phyloP scores from a whole-genome alignment of 129 eudicot genomes.

The Erigeron canadensis region DNA sequence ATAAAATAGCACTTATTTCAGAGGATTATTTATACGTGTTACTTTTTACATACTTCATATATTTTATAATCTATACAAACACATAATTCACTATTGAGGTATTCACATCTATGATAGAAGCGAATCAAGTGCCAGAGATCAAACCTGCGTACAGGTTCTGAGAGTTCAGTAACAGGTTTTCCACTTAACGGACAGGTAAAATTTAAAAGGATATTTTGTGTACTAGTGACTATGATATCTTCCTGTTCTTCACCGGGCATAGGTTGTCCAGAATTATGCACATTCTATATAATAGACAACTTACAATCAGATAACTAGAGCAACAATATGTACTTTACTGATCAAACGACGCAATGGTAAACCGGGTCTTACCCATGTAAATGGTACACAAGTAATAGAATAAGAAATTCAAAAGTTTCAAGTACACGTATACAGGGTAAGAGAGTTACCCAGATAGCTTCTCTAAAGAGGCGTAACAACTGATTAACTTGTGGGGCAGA shows the following conservation, averaged over 20 bases:
- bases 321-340: conserved; percentile 5
- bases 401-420: neutral
- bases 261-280: conserved; percentile 85
- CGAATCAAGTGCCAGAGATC: neutral
- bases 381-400: neutral
- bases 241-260: conserved; percentile 99
- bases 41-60: neutral
- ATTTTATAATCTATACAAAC: neutral
- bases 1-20: neutral
- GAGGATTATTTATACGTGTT: neutral
- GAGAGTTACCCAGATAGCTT: conserved; percentile 85
- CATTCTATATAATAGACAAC: conserved; percentile 52
- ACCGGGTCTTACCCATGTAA: neutral
- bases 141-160: conserved; percentile 91
- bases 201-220: conserved; percentile 67
- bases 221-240: conserved; percentile 89
- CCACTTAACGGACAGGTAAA: conserved; percentile 72
- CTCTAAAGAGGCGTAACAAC: conserved; percentile 69
- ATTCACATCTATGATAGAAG: conserved; percentile 9
- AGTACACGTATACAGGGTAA: neutral
- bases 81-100: conserved; percentile 7
- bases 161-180: conserved; percentile 69
- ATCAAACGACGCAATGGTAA: neutral
- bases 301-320: neutral
- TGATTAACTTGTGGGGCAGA: conserved; percentile 48